Conservation (phyloP, 1,284 basidiomycete species). For the Sanguinoderma infundibulare region DNA sequence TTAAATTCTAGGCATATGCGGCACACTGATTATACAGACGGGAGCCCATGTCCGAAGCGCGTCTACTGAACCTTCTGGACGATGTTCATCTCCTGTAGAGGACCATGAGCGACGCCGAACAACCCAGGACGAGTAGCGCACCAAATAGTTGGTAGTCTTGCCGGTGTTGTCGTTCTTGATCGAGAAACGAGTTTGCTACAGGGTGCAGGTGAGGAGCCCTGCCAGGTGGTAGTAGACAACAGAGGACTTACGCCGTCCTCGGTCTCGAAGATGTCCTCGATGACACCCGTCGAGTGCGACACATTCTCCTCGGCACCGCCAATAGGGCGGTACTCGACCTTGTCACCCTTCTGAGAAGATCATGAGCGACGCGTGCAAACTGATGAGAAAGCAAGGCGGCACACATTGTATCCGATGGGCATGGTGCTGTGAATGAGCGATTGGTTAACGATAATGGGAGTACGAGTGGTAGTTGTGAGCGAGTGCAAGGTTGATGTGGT, state of each 20-base stretch:
- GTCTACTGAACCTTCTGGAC: constrained; percentile 35
- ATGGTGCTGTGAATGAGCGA: not conserved
- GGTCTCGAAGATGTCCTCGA: constrained; percentile 37
- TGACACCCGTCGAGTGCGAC: constrained; percentile 41
- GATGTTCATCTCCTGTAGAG: constrained; percentile 44
- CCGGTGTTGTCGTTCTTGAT: constrained; percentile 51
- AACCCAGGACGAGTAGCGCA: constrained; percentile 10
- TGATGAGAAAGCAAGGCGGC: not conserved
- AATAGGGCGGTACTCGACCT: constrained; percentile 48
- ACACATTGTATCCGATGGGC: constrained; percentile 23
- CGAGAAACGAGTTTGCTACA: constrained; percentile 38
- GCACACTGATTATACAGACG: not conserved
- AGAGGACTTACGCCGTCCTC: constrained; percentile 34
- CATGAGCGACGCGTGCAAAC: not conserved
- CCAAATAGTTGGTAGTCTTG: constrained; percentile 46
- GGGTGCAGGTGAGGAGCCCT: not conserved
- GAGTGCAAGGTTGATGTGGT: not conserved
- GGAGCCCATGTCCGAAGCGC: constrained; percentile 20
- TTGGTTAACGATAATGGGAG: too few relatives aligned
- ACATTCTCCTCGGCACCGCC: constrained; percentile 43
- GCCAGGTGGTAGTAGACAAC: not conserved
- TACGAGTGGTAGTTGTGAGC: not conserved
- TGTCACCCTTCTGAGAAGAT: constrained; percentile 40
- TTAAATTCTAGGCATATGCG: not conserved
- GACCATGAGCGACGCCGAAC: not conserved